A percentile compares a stretch with the other conserved stretches of the same genome.
These are phyloP conservation scores for Curvularia lunata DNA, from an alignment of 2,329 filamentous ascomycete species.

Conservation along the genomic window DNA sequence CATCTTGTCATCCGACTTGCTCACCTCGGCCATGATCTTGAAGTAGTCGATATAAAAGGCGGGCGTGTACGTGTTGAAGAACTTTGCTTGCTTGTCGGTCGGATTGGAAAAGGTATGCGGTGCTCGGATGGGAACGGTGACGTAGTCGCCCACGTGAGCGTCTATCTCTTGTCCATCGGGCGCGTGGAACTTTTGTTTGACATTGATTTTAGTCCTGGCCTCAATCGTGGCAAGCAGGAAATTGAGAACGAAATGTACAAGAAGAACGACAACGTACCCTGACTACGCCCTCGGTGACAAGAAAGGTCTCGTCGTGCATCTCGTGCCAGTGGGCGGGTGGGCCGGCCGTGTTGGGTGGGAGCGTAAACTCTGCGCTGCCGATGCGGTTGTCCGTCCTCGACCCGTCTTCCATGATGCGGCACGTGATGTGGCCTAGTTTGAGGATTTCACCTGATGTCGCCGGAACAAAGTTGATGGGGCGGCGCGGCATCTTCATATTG, in stretches of 20 bases:
- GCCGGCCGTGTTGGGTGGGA: slow-evolving; percentile 56
- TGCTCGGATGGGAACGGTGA: slow-evolving; percentile 61
- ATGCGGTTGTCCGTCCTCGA: slow-evolving; percentile 59
- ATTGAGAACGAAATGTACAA: not conserved
- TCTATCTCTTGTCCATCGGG: slow-evolving; percentile 55
- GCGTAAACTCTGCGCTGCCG: slow-evolving; percentile 56
- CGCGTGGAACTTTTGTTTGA: slow-evolving; percentile 55
- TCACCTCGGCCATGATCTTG: slow-evolving; percentile 57
- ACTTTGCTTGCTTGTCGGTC: slow-evolving; percentile 59
- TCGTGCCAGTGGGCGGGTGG: slow-evolving; percentile 62
- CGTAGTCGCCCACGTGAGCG: slow-evolving; percentile 60
- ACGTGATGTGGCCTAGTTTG: slow-evolving; percentile 57
- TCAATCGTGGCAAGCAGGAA: no score
- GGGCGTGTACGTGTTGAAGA: slow-evolving; percentile 65
- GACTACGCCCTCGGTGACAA: slow-evolving; percentile 59
- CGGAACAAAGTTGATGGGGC: slow-evolving; percentile 58
- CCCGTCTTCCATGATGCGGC: slow-evolving; percentile 60
- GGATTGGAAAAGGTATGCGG: slow-evolving; percentile 65
- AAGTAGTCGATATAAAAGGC: slow-evolving; percentile 66
- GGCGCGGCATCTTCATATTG: slow-evolving; percentile 49
- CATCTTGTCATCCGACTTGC: slow-evolving; percentile 54
- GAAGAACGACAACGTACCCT: not conserved
- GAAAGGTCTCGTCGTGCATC: slow-evolving; percentile 64
- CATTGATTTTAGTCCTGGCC: no score
- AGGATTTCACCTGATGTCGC: slow-evolving; percentile 58